Percentiles rank a stretch among this genome's conserved stretches.
phyloP scores from a whole-genome alignment of 2,329 filamentous ascomycete genomes.

The Chaetomium globosum region DNA sequence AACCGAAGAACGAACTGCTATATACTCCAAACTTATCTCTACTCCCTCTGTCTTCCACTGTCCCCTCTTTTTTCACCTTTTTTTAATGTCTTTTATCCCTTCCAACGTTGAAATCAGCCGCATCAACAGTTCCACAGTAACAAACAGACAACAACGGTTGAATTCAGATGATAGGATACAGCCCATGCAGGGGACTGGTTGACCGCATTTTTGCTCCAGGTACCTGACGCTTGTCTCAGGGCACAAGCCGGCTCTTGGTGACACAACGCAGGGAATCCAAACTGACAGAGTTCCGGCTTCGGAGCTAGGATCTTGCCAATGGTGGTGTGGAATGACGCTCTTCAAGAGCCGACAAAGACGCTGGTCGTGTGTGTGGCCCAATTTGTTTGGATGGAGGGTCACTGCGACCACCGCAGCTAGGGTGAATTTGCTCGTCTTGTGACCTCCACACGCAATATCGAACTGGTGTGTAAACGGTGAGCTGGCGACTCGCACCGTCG shows the following conservation, averaged over 20 bases:
- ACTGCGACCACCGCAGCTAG: slow-evolving; percentile 2
- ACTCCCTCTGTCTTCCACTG: not conserved
- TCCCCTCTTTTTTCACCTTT: not conserved
- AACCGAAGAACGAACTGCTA: not conserved
- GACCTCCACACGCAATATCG: slow-evolving; percentile 11
- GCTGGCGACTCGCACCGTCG: not conserved
- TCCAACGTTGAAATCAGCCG: not conserved
- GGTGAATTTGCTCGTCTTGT: slow-evolving; percentile 13
- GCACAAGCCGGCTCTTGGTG: not conserved
- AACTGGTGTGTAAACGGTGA: slow-evolving; percentile 2
- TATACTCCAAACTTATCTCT: not conserved
- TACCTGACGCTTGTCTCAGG: slow-evolving; percentile 6
- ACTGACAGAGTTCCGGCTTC: slow-evolving; percentile 9
- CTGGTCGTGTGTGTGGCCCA: not conserved
- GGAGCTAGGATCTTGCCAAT: not conserved
- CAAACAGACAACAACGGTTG: not conserved
- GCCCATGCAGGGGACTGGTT: not conserved
- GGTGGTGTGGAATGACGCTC: not conserved
- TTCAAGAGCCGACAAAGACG: not conserved
- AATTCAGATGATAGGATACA: not conserved
- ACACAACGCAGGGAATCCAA: not conserved
- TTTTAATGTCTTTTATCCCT: not conserved
- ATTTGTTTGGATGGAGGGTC: slow-evolving; percentile 11
- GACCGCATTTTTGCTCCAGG: slow-evolving; percentile 22
- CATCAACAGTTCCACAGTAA: not conserved